phyloP scores from a whole-genome alignment of 2,329 filamentous ascomycete species.

The Nemania serpens region DNA sequence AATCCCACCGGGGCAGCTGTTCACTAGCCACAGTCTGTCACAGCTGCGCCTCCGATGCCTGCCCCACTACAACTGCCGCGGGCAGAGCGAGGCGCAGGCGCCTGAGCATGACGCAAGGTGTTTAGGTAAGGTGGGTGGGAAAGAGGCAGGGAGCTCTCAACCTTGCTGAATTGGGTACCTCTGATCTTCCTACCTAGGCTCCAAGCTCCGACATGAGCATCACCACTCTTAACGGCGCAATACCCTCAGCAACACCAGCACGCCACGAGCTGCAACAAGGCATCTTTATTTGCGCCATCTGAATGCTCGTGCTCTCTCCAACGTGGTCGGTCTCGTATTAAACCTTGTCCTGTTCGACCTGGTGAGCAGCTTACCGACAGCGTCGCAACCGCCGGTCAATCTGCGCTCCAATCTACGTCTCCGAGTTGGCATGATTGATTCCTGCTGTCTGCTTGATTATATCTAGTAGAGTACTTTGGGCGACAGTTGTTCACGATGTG shows the following conservation, averaged over 20 bases:
- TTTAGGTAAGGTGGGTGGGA: not conserved
- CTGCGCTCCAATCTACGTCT: conserved; percentile 20
- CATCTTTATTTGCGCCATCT: conserved; percentile 2
- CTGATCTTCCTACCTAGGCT: conserved; percentile 21
- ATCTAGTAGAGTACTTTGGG: conserved; percentile 13
- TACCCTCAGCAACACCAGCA: not conserved
- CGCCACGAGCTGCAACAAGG: conserved; percentile 1
- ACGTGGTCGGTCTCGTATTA: conserved; percentile 4
- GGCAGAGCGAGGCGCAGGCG: conserved; percentile 9
- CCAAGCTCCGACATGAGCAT: conserved; percentile 25
- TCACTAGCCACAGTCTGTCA: not conserved
- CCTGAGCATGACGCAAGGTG: conserved; percentile 14
- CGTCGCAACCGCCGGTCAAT: conserved; percentile 22
- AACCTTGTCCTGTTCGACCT: conserved; percentile 2
- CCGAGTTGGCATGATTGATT: conserved; percentile 10
- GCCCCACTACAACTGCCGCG: not conserved
- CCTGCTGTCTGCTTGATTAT: conserved; percentile 16
- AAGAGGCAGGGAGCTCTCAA: too few relatives aligned
- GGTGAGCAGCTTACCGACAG: conserved; percentile 14
- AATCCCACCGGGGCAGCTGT: too few relatives aligned
- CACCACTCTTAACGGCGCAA: conserved; percentile 19
- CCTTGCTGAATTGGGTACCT: too few relatives aligned
- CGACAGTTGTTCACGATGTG: conserved; percentile 68
- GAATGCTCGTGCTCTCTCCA: not conserved
- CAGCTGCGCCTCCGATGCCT: not conserved